Percentiles rank a stretch among this genome's conserved stretches.
Evolutionary conservation across 164 flowering plant genomes (phyloP).

Genomic region (Magnolia sinica): DNA sequence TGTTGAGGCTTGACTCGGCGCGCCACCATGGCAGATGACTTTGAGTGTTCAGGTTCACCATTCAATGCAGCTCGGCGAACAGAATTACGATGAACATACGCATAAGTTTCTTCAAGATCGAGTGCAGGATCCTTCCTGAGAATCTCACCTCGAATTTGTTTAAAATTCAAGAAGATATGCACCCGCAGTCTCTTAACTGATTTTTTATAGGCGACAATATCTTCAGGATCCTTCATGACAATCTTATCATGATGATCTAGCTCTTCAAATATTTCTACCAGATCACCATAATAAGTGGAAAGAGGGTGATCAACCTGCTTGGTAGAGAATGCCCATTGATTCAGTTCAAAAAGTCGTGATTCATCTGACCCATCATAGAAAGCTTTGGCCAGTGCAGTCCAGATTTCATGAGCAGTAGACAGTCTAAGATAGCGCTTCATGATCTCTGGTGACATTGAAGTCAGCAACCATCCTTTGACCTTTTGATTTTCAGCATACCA

Average conservation of each 20-base stretch:
- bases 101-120: too few relatives aligned
- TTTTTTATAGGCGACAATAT: background rate
- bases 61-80: too few relatives aligned
- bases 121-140: too few relatives aligned
- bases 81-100: too few relatives aligned
- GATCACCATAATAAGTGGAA: conserved; percentile 16
- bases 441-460: conserved; percentile 4
- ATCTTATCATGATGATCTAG: conserved; percentile 9
- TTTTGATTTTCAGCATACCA: conserved; percentile 11
- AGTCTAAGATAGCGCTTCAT: background rate
- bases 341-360: conserved; percentile 6
- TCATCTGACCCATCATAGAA: conserved; percentile 18
- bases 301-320: conserved; percentile 5
- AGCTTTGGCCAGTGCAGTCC: conserved; percentile 12
- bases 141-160: conserved; percentile 4
- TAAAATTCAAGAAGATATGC: conserved; percentile 1
- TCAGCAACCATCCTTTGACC: conserved; percentile 5
- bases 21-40: background rate
- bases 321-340: conserved; percentile 10
- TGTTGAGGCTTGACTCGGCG: background rate
- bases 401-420: conserved; percentile 3
- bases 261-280: conserved; percentile 17
- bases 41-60: background rate
- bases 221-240: background rate
- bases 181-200: background rate